These are phyloP conservation scores for Jamesozyma hellenica DNA, from an alignment of 805 yeast genomes.

Conservation along the genomic window DNA sequence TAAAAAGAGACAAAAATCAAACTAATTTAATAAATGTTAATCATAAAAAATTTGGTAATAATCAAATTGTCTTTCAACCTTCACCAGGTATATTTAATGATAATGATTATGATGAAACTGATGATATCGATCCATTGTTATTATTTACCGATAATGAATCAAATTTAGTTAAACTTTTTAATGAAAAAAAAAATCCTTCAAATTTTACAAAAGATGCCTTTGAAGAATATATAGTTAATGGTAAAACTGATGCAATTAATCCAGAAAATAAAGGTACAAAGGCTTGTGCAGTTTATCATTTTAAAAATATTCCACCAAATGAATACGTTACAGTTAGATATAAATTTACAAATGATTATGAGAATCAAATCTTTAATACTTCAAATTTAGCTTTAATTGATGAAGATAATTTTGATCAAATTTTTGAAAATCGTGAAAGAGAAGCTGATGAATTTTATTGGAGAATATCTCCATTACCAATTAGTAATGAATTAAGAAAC, in stretches of 20 bases:
- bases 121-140: constrained; percentile 66
- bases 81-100: constrained; percentile 62
- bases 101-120: constrained; percentile 5
- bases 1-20: constrained; percentile 30
- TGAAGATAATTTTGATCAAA: constrained; percentile 63
- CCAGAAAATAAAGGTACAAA: constrained; percentile 71
- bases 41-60: constrained; percentile 60
- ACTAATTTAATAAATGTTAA: constrained; percentile 45
- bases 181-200: constrained; percentile 45
- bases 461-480: constrained; percentile 78
- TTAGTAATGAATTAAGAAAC: constrained; percentile 67
- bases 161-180: constrained; percentile 57
- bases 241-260: constrained; percentile 50
- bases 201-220: constrained; percentile 78
- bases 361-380: constrained; percentile 21
- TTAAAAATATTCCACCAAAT: constrained; percentile 78
- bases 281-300: constrained; percentile 73
- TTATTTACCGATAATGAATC: constrained; percentile 88
- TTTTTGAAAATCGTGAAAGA: constrained; percentile 60
- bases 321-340: constrained; percentile 82
- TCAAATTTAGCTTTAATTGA: constrained; percentile 41
- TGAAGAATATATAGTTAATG: constrained; percentile 64
- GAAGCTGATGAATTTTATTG: constrained; percentile 92
- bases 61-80: constrained; percentile 66
- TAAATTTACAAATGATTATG: constrained; percentile 41